phyloP scores from a whole-genome alignment of 805 yeast genomes.

The Scheffersomyces coipomensis region DNA sequence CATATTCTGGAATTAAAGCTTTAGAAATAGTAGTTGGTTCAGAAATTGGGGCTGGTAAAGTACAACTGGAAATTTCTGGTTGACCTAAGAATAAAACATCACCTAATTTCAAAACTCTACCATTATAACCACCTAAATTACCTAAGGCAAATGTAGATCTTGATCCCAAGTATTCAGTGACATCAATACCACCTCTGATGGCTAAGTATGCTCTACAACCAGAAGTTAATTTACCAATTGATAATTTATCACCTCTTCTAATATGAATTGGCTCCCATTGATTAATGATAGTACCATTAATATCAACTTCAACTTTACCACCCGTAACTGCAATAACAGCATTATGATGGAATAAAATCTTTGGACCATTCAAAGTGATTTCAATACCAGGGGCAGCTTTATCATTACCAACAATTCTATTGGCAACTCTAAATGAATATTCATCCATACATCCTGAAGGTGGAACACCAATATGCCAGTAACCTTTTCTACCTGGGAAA shows the following conservation, averaged over 20 bases:
- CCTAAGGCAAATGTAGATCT: slow-evolving; percentile 95
- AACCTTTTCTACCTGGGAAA: slow-evolving; percentile 89
- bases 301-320: slow-evolving; percentile 66
- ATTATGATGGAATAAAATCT: slow-evolving; percentile 78
- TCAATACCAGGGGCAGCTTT: slow-evolving; percentile 85
- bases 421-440: slow-evolving; percentile 85
- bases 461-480: slow-evolving; percentile 93
- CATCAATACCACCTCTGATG: slow-evolving; percentile 90
- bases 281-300: slow-evolving; percentile 55
- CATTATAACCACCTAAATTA: slow-evolving; percentile 90
- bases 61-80: slow-evolving; percentile 63
- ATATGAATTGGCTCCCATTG: slow-evolving; percentile 76
- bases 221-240: slow-evolving; percentile 73
- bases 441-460: slow-evolving; percentile 99
- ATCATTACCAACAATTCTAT: slow-evolving; percentile 86
- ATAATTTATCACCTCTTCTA: slow-evolving; percentile 71
- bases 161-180: slow-evolving; percentile 92
- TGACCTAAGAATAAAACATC: slow-evolving; percentile 88
- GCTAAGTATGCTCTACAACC: slow-evolving; percentile 93
- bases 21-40: slow-evolving; percentile 61
- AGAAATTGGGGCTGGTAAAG: slow-evolving; percentile 69
- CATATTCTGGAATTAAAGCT: slow-evolving; percentile 54
- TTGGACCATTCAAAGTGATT: slow-evolving; percentile 84
- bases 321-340: slow-evolving; percentile 83
- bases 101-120: slow-evolving; percentile 87